Conservation (phyloP, 345 rosid species). For the Aquilaria malaccensis region DNA sequence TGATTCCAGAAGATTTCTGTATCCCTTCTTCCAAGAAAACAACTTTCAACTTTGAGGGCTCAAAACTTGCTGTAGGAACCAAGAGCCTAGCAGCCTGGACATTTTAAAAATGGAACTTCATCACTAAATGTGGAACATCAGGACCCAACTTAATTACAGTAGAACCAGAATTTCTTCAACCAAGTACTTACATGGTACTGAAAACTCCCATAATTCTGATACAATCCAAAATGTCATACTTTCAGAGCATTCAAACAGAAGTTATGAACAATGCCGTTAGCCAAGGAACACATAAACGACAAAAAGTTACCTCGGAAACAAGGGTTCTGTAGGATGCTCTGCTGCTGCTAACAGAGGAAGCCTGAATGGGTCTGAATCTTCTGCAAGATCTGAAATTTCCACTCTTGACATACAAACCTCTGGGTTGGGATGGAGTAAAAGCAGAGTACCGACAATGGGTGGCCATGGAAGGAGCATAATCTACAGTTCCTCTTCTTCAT, state of each 20-base stretch:
- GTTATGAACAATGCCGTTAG: neutral
- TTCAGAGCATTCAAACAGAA: neutral
- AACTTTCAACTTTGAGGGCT: constrained; percentile 79
- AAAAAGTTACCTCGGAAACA: constrained; percentile 53
- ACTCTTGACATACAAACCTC: constrained; percentile 12
- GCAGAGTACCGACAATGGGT: constrained; percentile 34
- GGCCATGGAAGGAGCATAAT: constrained; percentile 76
- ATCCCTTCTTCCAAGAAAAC: constrained; percentile 33
- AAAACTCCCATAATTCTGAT: neutral
- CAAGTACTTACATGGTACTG: neutral
- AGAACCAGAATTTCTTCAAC: neutral
- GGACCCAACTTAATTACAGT: constrained; percentile 5
- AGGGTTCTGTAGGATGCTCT: constrained; percentile 38
- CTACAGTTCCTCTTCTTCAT: constrained; percentile 30
- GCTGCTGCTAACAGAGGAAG: constrained; percentile 24
- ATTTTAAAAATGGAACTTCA: constrained; percentile 7
- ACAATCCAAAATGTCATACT: too few relatives aligned
- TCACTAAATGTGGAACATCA: constrained; percentile 1
- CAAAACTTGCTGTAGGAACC: constrained; percentile 79
- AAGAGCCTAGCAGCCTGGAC: constrained; percentile 64
- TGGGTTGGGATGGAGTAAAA: constrained; percentile 24
- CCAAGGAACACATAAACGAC: neutral
- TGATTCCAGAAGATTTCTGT: constrained; percentile 34
- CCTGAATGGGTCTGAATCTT: constrained; percentile 23
- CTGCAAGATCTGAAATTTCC: constrained; percentile 13